Base-by-base conservation (phyloP, 768 basidiomycete species). In the Tricholoma terreum region DNA sequence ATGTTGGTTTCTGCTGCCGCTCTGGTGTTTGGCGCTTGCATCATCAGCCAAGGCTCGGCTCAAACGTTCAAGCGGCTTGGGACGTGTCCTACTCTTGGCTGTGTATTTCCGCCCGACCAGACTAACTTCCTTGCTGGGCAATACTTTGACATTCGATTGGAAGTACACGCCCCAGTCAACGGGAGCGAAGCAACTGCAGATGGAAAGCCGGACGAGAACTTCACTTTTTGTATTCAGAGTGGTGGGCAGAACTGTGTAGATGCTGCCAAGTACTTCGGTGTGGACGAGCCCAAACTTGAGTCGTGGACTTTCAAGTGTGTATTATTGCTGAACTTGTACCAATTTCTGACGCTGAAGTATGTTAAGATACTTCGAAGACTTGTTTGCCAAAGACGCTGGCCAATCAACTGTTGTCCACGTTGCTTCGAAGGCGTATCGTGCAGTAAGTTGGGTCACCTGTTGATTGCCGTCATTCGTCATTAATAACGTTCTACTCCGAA, bases 81-180 rank as follows among this genome's bases (percentile, higher is more conserved):
- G 8, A 63, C 70, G 35, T 78, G 77, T 54, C 75, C 76, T 1
- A 74, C 65, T 21, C 66, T 78, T 11, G 76, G 76, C 35, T 77
- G 76, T 49, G 64, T 77, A 14, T 74, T 78, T 56, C 77, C 76
- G 22, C 77, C 77, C 19, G 76, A 78, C 61, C 77, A 76, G 54
- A 74, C 73, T 34, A 75, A 77, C 52, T 78, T 78, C 64, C 64
- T 75, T 24, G 67, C 73, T 35, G 76, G 76, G 15, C 76, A 77
- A 58, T 65, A 74, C 31, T 78, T 77, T 59, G 77, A 77, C 54
- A 71, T 78, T 54, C 72, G 76, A 11, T 61, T 77, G 21, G 76
- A 78, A 55, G 71, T 77, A 3, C 76, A 78, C 52, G 75, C 77
- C 4, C 77, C 76, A n/a, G 65, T 73, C 27, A 75, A 74, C 49